These are phyloP conservation scores for Spizellomyces sp. DNA, from an alignment of 192 early-diverging fungal species.

Conservation along the genomic window DNA sequence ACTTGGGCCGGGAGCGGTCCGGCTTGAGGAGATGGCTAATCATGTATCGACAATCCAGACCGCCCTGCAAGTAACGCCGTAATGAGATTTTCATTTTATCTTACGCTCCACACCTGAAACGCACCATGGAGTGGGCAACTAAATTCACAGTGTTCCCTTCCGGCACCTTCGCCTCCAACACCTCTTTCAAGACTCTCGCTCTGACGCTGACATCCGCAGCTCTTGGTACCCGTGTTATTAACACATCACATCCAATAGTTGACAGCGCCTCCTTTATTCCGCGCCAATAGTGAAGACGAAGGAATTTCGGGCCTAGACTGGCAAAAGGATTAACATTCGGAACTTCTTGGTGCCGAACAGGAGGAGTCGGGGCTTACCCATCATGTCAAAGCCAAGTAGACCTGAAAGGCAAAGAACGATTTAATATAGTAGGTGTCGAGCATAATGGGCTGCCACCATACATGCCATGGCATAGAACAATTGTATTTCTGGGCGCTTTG, in stretches of 20 bases:
- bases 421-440: background rate
- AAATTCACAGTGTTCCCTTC: slow-evolving; percentile 68
- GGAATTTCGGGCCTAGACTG: slow-evolving; percentile 14
- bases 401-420: slow-evolving; percentile 28
- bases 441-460: no score
- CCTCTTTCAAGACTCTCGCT: slow-evolving; percentile 66
- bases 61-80: slow-evolving; percentile 49
- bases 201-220: slow-evolving; percentile 75
- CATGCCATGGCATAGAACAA: slow-evolving; percentile 81
- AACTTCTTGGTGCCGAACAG: background rate
- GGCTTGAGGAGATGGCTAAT: slow-evolving; percentile 70
- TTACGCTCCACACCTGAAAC: no score
- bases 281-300: slow-evolving; percentile 83
- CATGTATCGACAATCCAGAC: slow-evolving; percentile 84
- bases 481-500: slow-evolving; percentile 47
- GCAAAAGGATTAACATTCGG: background rate
- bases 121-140: slow-evolving; percentile 85
- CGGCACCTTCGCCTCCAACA: slow-evolving; percentile 48
- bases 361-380: slow-evolving; percentile 16
- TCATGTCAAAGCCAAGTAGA: slow-evolving; percentile 84
- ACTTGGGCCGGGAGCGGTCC: slow-evolving; percentile 40
- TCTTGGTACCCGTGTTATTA: slow-evolving; percentile 68
- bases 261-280: slow-evolving; percentile 77
- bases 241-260: slow-evolving; percentile 71
- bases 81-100: no score